Evolutionary conservation across 352 stramenopile genomes (phyloP), one percentile per base, ranked within the genome.

Genomic region (Phytophthora niederhauseri): DNA sequence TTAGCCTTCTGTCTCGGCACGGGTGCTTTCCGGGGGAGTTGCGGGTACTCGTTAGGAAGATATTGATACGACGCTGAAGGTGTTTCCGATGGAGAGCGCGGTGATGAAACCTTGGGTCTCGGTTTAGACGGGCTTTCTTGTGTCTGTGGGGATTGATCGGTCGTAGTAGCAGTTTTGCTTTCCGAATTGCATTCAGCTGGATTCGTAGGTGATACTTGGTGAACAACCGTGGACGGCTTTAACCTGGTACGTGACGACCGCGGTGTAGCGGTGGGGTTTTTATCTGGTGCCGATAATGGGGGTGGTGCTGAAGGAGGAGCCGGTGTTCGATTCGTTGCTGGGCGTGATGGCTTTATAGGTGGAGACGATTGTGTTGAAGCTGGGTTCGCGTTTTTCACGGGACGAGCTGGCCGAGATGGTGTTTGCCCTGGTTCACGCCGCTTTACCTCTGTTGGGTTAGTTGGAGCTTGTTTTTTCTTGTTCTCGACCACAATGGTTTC

Each of bases 1-100:
- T 79, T 85, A 24, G 31, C n/a, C 36, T 72, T 81, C 46, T 88
- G 79, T 30, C 61, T 80, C 15, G 74, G 81, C 1, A 92, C 77
- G 2, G 73, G 63, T 9, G 78, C 73, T 31, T 91, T 92, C 28
- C 74, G 70, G 63, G 77, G 65, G 0, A 71, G 68, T n/a, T 57
- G 20, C 15, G 64, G 50, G 9, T 82, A 75, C 20, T 83, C 72
- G 15, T 82, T 50, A 30, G 60, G 54, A 11, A 69, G 22, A 31
- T 65, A 73, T 2, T 61, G 36, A 7, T 69, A 57, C 17, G 58
- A 57, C 7, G 36, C 12, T n/a, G 54, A 57, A 22, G 2, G 20
- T 34, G 63, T 11, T 48, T 57, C 52, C 6, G 54, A 31, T 36
- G 61, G 64, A 26, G 66, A 65, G 1, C 48, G 61, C 12, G 43